Evolutionary conservation across 1,284 basidiomycete species (phyloP).

Genomic region (Malassezia nana): DNA sequence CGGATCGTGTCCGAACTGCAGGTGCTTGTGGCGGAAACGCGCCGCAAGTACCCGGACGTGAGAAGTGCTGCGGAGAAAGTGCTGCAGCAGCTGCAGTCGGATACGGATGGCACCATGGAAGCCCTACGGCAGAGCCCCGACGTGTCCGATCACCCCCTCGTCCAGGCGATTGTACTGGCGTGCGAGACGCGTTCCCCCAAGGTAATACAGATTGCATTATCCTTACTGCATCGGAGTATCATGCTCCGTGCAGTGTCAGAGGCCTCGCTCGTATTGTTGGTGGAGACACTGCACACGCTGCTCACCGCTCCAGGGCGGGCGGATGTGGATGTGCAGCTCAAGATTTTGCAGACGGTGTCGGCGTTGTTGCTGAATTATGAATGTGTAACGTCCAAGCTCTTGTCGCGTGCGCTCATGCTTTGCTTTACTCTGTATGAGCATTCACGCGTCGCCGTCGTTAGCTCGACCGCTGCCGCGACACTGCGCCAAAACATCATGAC

Average conservation of each 20-base stretch:
- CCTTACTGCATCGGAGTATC: conserved; percentile 81
- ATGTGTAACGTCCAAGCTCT: conserved; percentile 29
- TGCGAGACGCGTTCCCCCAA: conserved; percentile 87
- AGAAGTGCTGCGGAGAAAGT: conserved; percentile 31
- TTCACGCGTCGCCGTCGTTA: conserved; percentile 86
- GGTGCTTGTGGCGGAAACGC: conserved; percentile 37
- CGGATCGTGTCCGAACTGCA: conserved; percentile 41
- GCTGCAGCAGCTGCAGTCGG: conserved; percentile 25
- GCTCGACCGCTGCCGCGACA: conserved; percentile 91
- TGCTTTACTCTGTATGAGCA: conserved; percentile 85
- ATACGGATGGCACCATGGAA: conserved; percentile 16
- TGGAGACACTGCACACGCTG: conserved; percentile 29
- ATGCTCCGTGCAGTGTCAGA: conserved; percentile 55
- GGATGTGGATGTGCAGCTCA: conserved; percentile 46
- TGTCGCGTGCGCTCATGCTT: conserved; percentile 60
- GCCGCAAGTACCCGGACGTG: conserved; percentile 44
- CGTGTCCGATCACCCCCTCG: conserved; percentile 57
- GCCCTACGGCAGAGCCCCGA: conserved; percentile 7
- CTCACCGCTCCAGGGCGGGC: conserved; percentile 25
- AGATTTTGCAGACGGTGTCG: conserved; percentile 41
- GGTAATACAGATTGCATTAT: conserved; percentile 80
- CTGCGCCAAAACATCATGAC: conserved; percentile 95
- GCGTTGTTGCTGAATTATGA: conserved; percentile 35
- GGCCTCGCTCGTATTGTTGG: conserved; percentile 19
- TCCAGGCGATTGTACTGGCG: conserved; percentile 83